Percentiles rank a stretch among this genome's conserved stretches.
These are phyloP conservation scores for Micractinium conductrix DNA, from an alignment of 139 green algal genomes.

Conservation along the genomic window DNA sequence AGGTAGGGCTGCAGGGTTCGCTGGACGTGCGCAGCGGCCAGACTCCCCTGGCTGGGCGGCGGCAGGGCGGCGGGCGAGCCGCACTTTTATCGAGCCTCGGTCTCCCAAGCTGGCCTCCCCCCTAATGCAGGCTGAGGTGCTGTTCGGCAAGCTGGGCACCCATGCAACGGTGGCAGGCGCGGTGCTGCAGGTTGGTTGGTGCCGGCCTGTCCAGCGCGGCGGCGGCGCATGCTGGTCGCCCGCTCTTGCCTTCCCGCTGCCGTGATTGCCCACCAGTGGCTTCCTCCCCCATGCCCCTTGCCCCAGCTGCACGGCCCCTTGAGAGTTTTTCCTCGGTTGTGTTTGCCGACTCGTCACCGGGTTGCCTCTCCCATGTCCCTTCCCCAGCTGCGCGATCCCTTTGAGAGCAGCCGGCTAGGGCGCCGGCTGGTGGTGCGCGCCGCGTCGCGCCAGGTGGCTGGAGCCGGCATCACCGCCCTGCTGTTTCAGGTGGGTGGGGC, in stretches of 20 bases:
- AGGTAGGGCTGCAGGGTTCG: too few relatives aligned
- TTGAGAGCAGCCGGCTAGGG: slow-evolving; percentile 28
- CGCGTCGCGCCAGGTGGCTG: slow-evolving; percentile 17
- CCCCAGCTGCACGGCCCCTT: too few relatives aligned
- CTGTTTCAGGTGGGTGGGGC: slow-evolving; percentile 49
- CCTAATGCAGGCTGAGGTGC: slow-evolving; percentile 14
- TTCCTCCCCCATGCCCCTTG: not conserved
- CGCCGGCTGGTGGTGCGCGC: slow-evolving; percentile 37
- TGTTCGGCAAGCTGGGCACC: slow-evolving; percentile 51
- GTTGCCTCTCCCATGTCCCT: not conserved
- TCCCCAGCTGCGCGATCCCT: slow-evolving; percentile 29
- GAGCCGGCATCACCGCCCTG: slow-evolving; percentile 12
- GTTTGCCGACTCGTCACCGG: not conserved
- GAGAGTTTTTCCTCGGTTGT: not conserved
- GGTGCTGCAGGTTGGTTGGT: slow-evolving; percentile 16
- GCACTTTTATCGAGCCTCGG: not conserved
- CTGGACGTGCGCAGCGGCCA: too few relatives aligned
- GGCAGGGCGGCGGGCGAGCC: too few relatives aligned
- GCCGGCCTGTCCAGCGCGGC: too few relatives aligned
- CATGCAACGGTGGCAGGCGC: slow-evolving; percentile 12
- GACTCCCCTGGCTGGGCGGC: too few relatives aligned
- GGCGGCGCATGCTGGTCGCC: too few relatives aligned
- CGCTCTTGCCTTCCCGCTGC: not conserved
- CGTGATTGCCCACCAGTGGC: not conserved
- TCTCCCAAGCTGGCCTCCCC: not conserved